Evolutionary conservation across 768 basidiomycete genomes (phyloP), one percentile per base, ranked within the genome.

Genomic region (Podaxis rugospora): DNA sequence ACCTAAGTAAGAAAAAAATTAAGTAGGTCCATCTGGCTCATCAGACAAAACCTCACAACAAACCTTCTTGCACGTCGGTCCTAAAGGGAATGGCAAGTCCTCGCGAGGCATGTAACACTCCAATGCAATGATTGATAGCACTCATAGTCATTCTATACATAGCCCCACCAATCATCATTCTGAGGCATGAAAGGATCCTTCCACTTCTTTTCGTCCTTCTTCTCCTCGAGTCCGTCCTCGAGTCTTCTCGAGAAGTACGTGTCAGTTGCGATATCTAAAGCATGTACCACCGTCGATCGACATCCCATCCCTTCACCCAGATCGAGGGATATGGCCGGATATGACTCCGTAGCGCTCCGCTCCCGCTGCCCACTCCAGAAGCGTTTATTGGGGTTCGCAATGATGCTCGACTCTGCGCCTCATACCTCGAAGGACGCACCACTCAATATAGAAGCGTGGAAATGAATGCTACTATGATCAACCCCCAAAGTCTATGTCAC

Each of bases 331-430:
- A 60, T 16, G 6, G 4, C 40, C 59, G 59, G 59, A 36, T 60
- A 46, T 60, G 51, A 60, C 59, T 60, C 51, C 53, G 47, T 35
- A 42, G 25, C 9, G 51, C 59, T 60, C 59, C 59, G 46, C 59
- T 53, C 28, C 51, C 56, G 56, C 28, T 2, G 46, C 36, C 44
- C 47, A 36, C 21, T 37, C 18, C 54, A 13, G 25, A 55, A 28
- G 3, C 5, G n/a, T 11, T 21, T 11, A 23, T 49, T 25, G 18
- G 13, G 7, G 18, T 11, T 49, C 47, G 13, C 23, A n/a, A 9
- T 49, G 42, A 25, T 9, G 47, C 21, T 23, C 25, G 13, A 23
- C 18, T 49, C 6, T 11, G 23, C 13, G 25, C 23, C 9, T 21
- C 47, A 49, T 27, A 49, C 5, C 25, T 49, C 21, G 21, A 27